Conservation (phyloP, 805 yeast species). For the Lachancea sp. region DNA sequence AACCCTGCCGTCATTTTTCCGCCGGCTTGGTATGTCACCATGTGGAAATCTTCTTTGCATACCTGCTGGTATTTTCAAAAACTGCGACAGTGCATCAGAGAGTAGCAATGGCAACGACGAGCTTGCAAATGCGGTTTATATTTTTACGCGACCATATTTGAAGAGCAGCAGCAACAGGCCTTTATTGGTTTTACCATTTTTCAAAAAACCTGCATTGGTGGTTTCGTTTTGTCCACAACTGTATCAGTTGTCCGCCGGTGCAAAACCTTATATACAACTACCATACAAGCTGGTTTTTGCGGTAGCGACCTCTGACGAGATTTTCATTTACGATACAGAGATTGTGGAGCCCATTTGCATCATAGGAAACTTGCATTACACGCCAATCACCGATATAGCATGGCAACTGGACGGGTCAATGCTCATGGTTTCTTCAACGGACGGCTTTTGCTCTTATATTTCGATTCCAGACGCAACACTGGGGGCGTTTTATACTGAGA, state of each 20-base stretch:
- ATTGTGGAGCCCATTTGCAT: slow-evolving; percentile 60
- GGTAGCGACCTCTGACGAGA: slow-evolving; percentile 85
- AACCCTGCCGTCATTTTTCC: slow-evolving; percentile 81
- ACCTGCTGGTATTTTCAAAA: slow-evolving; percentile 64
- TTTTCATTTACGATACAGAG: slow-evolving; percentile 76
- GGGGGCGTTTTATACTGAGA: slow-evolving; percentile 35
- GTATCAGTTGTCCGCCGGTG: slow-evolving; percentile 34
- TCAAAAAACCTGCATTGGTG: slow-evolving; percentile 79
- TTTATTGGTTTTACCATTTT: slow-evolving; percentile 69
- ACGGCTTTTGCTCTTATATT: slow-evolving; percentile 81
- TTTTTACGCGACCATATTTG: slow-evolving; percentile 68
- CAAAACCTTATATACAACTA: slow-evolving; percentile 41
- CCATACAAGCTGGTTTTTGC: slow-evolving; percentile 85
- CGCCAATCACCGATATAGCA: slow-evolving; percentile 77
- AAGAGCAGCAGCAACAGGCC: slow-evolving; percentile 48
- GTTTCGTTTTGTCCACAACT: slow-evolving; percentile 67
- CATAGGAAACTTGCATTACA: slow-evolving; percentile 76
- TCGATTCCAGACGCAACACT: slow-evolving; percentile 47
- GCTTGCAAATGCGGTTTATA: slow-evolving; percentile 62
- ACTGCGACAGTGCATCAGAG: slow-evolving; percentile 12
- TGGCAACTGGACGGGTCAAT: slow-evolving; percentile 77
- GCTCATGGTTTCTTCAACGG: slow-evolving; percentile 75
- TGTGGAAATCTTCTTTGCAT: slow-evolving; percentile 79
- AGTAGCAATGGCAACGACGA: slow-evolving; percentile 34
- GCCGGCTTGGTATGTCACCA: slow-evolving; percentile 80